Base-by-base conservation (phyloP, 495 filamentous ascomycete genomes). In the Mytilinidion resinicola region DNA sequence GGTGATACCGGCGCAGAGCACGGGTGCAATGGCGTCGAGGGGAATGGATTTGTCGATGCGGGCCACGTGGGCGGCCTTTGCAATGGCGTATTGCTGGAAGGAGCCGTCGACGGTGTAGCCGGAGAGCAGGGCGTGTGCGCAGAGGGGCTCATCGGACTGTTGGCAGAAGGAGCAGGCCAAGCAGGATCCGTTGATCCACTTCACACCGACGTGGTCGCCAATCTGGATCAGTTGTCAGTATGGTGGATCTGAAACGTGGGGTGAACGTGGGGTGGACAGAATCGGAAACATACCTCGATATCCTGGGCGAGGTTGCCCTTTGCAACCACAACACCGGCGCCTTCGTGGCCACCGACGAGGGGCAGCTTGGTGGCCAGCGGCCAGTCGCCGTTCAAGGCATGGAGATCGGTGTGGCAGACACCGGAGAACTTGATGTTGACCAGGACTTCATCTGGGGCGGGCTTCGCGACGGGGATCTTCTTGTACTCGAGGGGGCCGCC, bases 301-400 rank as follows among this genome's bases (percentile, higher is more conserved):
- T 88, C 87, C 10, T 79, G 74, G 19, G 90, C 89, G 9, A 91
- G 76, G 8, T 82, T 73, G 59, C 91, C 91, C 54, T 79, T 78
- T 21, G 89, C 88, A 17, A 95, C 90, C 35, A 96, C 87, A 39
- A 91, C 73, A 67, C 91, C 91, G 34, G 91, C 88, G 52, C 67
- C 91, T 74, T 96, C 91, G 74, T 96, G 91, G n/a, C 91, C 91
- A 65, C 91, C 91, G 41, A 96, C 85, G n/a, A 95, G 78, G 12
- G 89, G 88, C 17, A 87, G 72, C 75, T 95, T 95, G 61, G 81
- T 81, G 6, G 76, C 68, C 42, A 95, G 71, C 10, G 91, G 91
- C 90, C 90, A 95, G 75, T 95, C 88, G 60, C 91, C 90, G 53
- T 85, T 88, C 74, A 91, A 77, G 51, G 90, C 89, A 76, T 93